phyloP scores from a whole-genome alignment of 768 basidiomycete species.

The Dacryopinax spathularia region DNA sequence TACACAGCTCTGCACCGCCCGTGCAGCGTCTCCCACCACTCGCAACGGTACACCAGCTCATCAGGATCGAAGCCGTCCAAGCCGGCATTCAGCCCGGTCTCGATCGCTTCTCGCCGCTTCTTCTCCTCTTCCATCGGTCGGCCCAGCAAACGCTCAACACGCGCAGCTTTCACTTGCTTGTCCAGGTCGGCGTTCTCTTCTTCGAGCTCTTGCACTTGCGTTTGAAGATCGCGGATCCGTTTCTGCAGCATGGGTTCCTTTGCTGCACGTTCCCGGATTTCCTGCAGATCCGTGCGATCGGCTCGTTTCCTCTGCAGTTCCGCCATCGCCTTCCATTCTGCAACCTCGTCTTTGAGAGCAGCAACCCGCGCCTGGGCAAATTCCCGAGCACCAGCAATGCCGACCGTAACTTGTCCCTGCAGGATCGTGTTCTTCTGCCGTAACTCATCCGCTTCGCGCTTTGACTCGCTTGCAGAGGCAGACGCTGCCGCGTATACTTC shows the following conservation, averaged over 20 bases:
- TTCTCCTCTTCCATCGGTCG: background rate
- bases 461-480: background rate
- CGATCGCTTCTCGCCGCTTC: background rate
- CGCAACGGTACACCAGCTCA: background rate
- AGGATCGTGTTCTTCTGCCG: background rate
- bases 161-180: background rate
- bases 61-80: background rate
- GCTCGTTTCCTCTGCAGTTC: background rate
- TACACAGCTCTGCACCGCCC: background rate
- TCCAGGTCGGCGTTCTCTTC: background rate
- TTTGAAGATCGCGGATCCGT: background rate
- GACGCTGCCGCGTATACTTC: background rate
- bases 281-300: background rate
- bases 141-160: background rate
- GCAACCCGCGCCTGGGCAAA: background rate
- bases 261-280: background rate
- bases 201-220: background rate
- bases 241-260: background rate
- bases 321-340: background rate
- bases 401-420: background rate
- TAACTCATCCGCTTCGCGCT: background rate
- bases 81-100: background rate
- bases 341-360: background rate
- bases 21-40: constrained; percentile 1
- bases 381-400: background rate